A percentile compares a stretch with the other conserved stretches of the same genome.
phyloP scores from a whole-genome alignment of 192 early-diverging fungal genomes.

The Podila clonocystis region DNA sequence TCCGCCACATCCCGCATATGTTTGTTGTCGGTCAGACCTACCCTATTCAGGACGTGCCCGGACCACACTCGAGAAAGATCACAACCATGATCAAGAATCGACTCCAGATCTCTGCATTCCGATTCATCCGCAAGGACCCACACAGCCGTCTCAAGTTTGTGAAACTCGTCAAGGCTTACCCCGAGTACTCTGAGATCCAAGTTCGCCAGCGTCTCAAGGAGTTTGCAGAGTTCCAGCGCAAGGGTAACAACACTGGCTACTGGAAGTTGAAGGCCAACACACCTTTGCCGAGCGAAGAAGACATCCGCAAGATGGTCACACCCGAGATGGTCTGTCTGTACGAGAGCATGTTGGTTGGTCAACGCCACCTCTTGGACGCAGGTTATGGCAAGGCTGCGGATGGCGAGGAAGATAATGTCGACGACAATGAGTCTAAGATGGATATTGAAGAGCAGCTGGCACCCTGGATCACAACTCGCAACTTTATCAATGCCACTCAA shows the following conservation, averaged over 20 bases:
- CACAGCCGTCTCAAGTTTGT: slow-evolving; percentile 77
- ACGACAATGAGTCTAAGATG: slow-evolving; percentile 73
- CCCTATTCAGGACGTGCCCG: slow-evolving; percentile 93
- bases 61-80: slow-evolving; percentile 93
- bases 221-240: slow-evolving; percentile 93
- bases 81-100: slow-evolving; percentile 87
- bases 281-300: slow-evolving; percentile 85
- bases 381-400: slow-evolving; percentile 77
- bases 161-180: slow-evolving; percentile 83
- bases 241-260: slow-evolving; percentile 85
- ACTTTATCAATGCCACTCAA: slow-evolving; percentile 93
- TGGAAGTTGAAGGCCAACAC: slow-evolving; percentile 87
- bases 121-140: slow-evolving; percentile 88
- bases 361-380: slow-evolving; percentile 90
- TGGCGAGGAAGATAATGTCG: slow-evolving; percentile 70
- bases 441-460: slow-evolving; percentile 95
- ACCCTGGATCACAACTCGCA: slow-evolving; percentile 94
- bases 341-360: slow-evolving; percentile 93
- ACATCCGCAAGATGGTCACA: slow-evolving; percentile 89
- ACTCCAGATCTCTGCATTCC: slow-evolving; percentile 88
- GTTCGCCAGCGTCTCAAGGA: slow-evolving; percentile 95
- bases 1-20: slow-evolving; percentile 83
- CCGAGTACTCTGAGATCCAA: slow-evolving; percentile 86
- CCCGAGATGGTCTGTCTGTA: slow-evolving; percentile 96
- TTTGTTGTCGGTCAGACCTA: slow-evolving; percentile 94